Evolutionary conservation across 1,284 basidiomycete genomes (phyloP).

Genomic region (Ustilago nuda): DNA sequence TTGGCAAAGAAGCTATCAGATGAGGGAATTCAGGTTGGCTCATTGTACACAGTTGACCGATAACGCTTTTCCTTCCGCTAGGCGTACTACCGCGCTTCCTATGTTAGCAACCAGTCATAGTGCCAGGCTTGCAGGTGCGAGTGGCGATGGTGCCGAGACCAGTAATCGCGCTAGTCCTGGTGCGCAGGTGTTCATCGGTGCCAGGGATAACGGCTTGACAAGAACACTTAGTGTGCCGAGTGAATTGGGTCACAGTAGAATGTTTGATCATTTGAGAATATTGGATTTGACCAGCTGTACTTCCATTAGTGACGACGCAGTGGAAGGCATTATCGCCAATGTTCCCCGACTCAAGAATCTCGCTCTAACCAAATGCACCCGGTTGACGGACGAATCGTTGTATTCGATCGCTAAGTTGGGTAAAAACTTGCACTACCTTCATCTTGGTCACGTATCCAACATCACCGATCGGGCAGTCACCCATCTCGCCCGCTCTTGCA

Average conservation of each 20-base stretch:
- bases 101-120: slow-evolving; percentile 46
- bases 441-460: slow-evolving; percentile 86
- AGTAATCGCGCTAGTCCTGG: slow-evolving; percentile 52
- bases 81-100: slow-evolving; percentile 36
- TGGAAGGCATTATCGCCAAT: slow-evolving; percentile 88
- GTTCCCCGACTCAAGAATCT: slow-evolving; percentile 92
- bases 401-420: slow-evolving; percentile 88
- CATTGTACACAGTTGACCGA: slow-evolving; percentile 84
- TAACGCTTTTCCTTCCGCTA: slow-evolving; percentile 81
- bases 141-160: slow-evolving; percentile 47
- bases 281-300: slow-evolving; percentile 80
- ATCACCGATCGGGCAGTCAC: slow-evolving; percentile 92
- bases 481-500: slow-evolving; percentile 85
- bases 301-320: slow-evolving; percentile 84
- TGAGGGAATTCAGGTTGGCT: slow-evolving; percentile 90
- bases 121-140: slow-evolving; percentile 15
- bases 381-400: slow-evolving; percentile 86
- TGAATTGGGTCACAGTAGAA: slow-evolving; percentile 40
- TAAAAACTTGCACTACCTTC: slow-evolving; percentile 91
- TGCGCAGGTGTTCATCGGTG: not conserved
- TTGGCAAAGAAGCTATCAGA: slow-evolving; percentile 81
- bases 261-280: slow-evolving; percentile 67
- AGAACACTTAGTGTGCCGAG: slow-evolving; percentile 19
- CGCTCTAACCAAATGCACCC: slow-evolving; percentile 88
- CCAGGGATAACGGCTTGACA: slow-evolving; percentile 19